Evolutionary conservation across 225 moss, liverwort and hornwort species (phyloP).

Genomic region (Pseudoscleropodium purum): DNA sequence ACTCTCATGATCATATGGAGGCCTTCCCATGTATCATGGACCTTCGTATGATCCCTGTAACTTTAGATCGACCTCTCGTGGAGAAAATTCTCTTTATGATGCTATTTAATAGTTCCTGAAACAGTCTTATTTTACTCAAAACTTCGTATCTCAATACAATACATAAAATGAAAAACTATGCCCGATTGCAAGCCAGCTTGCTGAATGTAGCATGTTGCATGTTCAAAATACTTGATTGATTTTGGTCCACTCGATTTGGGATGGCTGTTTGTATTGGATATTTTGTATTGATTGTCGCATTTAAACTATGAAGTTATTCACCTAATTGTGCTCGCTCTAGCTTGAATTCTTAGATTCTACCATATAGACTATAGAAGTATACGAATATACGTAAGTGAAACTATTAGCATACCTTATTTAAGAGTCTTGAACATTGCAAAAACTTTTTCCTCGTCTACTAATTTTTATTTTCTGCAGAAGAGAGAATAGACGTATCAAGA

Average conservation of each 20-base stretch:
- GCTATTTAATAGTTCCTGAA: background rate
- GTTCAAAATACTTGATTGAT: background rate
- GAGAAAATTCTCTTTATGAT: background rate
- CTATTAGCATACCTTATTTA: background rate
- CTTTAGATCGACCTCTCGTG: background rate
- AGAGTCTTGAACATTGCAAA: background rate
- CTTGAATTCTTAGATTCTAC: background rate
- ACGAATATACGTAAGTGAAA: background rate
- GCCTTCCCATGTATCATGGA: background rate
- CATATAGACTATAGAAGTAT: background rate
- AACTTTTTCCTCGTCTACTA: background rate
- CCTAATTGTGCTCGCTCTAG: background rate
- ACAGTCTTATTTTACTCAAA: background rate
- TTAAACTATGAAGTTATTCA: background rate
- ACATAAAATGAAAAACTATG: background rate
- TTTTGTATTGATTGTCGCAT: background rate
- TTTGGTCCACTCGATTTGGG: background rate
- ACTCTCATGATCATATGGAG: background rate
- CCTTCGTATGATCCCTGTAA: background rate
- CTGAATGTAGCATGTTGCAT: background rate
- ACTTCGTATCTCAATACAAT: background rate
- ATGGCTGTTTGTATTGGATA: background rate
- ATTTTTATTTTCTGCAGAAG: slow-evolving; percentile 12
- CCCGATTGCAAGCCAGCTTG: background rate
- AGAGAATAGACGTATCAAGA: slow-evolving; percentile 20